Percentiles rank a stretch among this genome's conserved stretches.
These are phyloP conservation scores for Sporobolomyces phaffii DNA, from an alignment of 768 basidiomycete genomes.

Conservation along the genomic window DNA sequence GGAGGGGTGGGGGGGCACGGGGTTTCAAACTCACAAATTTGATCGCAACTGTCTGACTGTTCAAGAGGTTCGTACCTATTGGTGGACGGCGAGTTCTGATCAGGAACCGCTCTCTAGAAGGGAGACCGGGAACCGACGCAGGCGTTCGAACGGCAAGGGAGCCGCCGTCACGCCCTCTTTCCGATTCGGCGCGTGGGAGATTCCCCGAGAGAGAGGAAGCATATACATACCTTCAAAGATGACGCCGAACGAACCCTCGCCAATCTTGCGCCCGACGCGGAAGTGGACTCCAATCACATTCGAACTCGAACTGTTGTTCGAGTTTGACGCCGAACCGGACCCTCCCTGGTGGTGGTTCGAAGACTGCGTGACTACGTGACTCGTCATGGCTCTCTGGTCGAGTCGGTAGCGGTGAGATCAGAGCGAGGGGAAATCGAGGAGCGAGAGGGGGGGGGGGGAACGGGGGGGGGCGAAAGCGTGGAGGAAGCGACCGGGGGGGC, in stretches of 20 bases:
- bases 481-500: background rate
- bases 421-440: background rate
- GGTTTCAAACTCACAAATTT: slow-evolving; percentile 79
- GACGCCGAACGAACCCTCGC: slow-evolving; percentile 98
- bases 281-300: slow-evolving; percentile 67
- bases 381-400: background rate
- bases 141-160: no score
- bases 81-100: background rate
- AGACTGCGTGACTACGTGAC: slow-evolving; percentile 1
- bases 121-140: no score
- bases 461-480: background rate
- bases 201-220: background rate
- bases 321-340: slow-evolving; percentile 2
- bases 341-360: background rate
- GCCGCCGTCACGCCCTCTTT: no score
- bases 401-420: background rate
- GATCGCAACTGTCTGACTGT: slow-evolving; percentile 98
- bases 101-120: no score
- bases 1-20: no score
- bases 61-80: slow-evolving; percentile 90
- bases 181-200: background rate
- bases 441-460: background rate
- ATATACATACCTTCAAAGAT: slow-evolving; percentile 77
- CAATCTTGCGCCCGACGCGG: slow-evolving; percentile 97
- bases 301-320: slow-evolving; percentile 13